phyloP scores from a whole-genome alignment of 441 rosid species.

The Dalechampia spathulata region DNA sequence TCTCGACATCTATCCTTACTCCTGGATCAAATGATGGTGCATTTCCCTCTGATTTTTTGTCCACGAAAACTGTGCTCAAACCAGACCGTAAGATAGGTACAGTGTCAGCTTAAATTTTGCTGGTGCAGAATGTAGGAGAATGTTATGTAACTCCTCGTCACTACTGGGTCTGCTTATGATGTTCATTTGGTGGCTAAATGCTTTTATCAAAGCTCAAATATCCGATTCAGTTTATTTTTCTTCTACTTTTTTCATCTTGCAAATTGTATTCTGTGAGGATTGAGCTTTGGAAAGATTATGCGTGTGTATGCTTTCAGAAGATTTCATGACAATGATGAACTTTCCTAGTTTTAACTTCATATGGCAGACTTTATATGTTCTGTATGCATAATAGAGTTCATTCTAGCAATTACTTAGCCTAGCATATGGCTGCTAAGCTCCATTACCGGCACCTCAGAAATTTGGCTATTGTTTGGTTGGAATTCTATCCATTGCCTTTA shows the following conservation, averaged over 20 bases:
- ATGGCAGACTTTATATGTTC: no score
- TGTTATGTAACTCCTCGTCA: neutral
- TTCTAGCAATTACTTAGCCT: neutral
- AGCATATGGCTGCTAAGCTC: neutral
- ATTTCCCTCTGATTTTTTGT: slow-evolving; percentile 61
- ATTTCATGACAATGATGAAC: no score
- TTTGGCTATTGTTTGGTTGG: neutral
- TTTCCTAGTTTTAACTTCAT: no score
- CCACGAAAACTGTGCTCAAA: slow-evolving; percentile 26
- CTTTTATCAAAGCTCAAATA: neutral
- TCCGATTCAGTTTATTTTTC: neutral
- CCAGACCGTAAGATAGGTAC: slow-evolving; percentile 53
- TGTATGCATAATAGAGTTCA: neutral
- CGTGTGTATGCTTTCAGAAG: no score
- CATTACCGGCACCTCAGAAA: neutral
- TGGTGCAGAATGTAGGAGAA: neutral
- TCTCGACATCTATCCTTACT: slow-evolving; percentile 45
- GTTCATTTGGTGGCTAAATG: neutral
- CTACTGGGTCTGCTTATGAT: neutral
- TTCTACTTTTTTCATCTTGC: neutral
- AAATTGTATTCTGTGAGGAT: neutral
- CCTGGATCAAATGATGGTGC: slow-evolving; percentile 41
- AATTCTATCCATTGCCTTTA: neutral
- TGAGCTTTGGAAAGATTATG: neutral
- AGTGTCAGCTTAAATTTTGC: neutral